phyloP scores from a whole-genome alignment of 2,329 filamentous ascomycete species.

The Stagonosporopsis rhizophila region DNA sequence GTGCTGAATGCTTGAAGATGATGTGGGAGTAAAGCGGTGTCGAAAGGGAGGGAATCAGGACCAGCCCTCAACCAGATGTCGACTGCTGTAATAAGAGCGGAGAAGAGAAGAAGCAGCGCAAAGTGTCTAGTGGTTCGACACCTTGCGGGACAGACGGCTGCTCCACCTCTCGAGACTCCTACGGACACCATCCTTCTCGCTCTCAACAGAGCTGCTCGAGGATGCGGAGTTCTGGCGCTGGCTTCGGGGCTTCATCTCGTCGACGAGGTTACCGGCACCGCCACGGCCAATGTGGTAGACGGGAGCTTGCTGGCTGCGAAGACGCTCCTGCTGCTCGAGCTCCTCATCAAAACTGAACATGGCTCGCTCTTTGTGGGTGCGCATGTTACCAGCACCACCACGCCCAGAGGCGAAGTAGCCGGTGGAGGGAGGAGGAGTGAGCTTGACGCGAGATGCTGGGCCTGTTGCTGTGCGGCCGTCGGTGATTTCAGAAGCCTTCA shows the following conservation, averaged over 20 bases:
- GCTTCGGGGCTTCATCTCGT: constrained; percentile 46
- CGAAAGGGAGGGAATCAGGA: constrained; percentile 47
- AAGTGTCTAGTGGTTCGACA: constrained; percentile 37
- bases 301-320: constrained; percentile 63
- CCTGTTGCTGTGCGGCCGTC: constrained; percentile 53
- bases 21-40: constrained; percentile 2
- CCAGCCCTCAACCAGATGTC: constrained; percentile 42
- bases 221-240: constrained; percentile 41
- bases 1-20: constrained; percentile 26
- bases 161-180: constrained; percentile 47
- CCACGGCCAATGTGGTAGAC: constrained; percentile 70
- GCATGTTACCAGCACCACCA: constrained; percentile 71
- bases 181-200: constrained; percentile 39
- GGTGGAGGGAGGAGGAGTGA: constrained; percentile 55
- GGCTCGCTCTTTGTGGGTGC: constrained; percentile 60
- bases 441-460: constrained; percentile 58
- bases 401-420: constrained; percentile 70
- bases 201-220: constrained; percentile 37
- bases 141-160: constrained; percentile 44
- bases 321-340: constrained; percentile 63
- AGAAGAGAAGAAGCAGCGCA: constrained; percentile 14
- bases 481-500: constrained; percentile 63
- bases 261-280: constrained; percentile 63
- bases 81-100: constrained; percentile 15
- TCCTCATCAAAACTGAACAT: constrained; percentile 76